Base-by-base conservation (phyloP, 371 early-diverging fungal species). In the Syncephalastrum contaminatum region DNA sequence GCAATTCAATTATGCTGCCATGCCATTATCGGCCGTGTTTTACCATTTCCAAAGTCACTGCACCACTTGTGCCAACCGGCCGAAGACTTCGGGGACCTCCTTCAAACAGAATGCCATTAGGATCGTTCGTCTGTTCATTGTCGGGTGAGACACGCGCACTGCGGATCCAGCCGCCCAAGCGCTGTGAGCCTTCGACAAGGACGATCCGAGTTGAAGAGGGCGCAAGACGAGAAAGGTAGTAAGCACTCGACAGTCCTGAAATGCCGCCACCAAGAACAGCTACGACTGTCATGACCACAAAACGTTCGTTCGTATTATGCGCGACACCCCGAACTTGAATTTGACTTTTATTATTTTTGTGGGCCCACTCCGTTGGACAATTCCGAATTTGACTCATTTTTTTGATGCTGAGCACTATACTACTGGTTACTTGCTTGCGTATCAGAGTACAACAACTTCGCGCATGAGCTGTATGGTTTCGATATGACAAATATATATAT, bases 251-350 rank as follows among this genome's bases (percentile, higher is more conserved):
- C 39, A 98, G 85, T 3, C 97, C 96, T 25, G 93, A 87, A 59
- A 98, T 89, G 20, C 98, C 98, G 36, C 95, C 96, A 40, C 97
- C 98, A 2, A 96, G 73, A 12, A 97, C 84, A 14, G 86, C 85
- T 52, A 90, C 58, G 18, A 39, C 51, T 20, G 57, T 14, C 59
- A 59, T 58, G 36, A 30, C 36, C 12, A 5, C 2, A 30, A 30
- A 30, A 30, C 36, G 36, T 30, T 10, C 36, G 36, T 30, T 12
- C 8, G 36, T 30, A 10, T 30, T 30, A 30, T 30, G 36, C 36
- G 36, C 36, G 10, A 12, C 3, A 0, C 2, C 36, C 36, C 10
- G 10, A 30, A 8, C 10, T 30, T 30, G 36, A 30, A 12, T 8
- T 30, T 8, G 36, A 25, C 5, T 30, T 30, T 30, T 30, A 30